Evolutionary conservation across 23 red algal species (phyloP), one percentile per base, ranked within the genome.

Genomic region (Gracilaria gracilis): DNA sequence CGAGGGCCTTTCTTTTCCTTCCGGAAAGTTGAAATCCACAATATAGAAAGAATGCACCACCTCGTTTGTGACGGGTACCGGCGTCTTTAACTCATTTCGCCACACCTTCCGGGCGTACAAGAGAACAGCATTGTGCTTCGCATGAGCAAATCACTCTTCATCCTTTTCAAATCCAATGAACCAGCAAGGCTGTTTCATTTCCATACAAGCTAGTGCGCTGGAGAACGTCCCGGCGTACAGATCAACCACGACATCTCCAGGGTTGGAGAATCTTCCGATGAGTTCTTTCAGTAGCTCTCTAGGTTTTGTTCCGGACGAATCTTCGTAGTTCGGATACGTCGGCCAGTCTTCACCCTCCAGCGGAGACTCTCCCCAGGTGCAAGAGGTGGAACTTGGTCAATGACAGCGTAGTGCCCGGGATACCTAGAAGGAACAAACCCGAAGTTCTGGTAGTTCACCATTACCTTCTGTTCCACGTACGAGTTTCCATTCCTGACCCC

Each of bases 181-280:
- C 8, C 19, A 15, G 2, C 54, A n/a, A 15, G 15, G 54, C 54
- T n/a, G 2, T 58, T 58, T 20, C 54, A 58, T 23, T 2, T 20
- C 54, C 54, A 58, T 58, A n/a, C 54, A 58, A 3, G 54, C 19
- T 15, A 58, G 4, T 2, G 54, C 16, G 19, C 20, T 59, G 14
- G 77, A 19, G 24, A 81, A 59, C 17, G 35, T 81, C 3, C 77
- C 38, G 4, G 7, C 12, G 37, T 47, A 81, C 42, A 59, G 38
- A 33, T 81, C 48, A 19, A 81, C 38, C 38, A 81, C 77, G 17
- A 59, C 19, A 39, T 81, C 77, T 16, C 35, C 48, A 16, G 77
- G 77, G 4, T 55, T 19, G 17, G 48, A 57, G 47, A 81, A 81
- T 15, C 38, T 19, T 6, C 1, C 5, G 23, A 81, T 81, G n/a